Evolutionary conservation across 768 basidiomycete genomes (phyloP), one percentile per base, ranked within the genome.

Genomic region (Leucogyrophana mollusca): DNA sequence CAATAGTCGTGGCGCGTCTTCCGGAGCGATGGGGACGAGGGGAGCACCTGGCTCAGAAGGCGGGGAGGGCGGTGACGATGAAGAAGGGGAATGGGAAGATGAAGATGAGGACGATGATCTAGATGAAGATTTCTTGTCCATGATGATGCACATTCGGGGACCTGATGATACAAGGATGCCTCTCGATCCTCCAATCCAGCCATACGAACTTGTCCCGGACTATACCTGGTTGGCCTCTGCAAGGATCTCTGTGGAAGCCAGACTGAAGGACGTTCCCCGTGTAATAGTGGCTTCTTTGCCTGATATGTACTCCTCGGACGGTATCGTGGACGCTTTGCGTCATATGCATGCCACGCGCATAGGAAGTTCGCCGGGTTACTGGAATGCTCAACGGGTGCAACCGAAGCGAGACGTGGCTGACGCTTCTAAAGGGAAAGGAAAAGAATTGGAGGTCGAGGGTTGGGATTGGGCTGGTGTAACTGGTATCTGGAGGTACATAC

Each of bases 381-480:
- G 75, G 73, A 41, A 61, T 10, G 44, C 47, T 34, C 55, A 61
- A 58, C 53, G 49, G 35, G 43, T 45, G 9, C 46, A 33, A 22
- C 44, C 51, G n/a, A 40, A 32, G 20, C 17, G 7, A 8, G 17
- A 45, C n/a, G 25, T 33, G 14, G 51, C 49, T 21, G 27, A 18
- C 4, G 37, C 46, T 6, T 46, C 16, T 2, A 56, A 56, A 8
- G 60, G 58, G 7, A 63, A 61, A 11, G 48, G 50, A 4, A 62
- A 59, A 33, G 49, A 14, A 10, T 42, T 56, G 21, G 49, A 50
- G 3, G 65, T 62, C 38, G 61, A 65, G 4, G 79, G 79, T 4
- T 80, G 77, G 78, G 79, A 81, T 54, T 82, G 81, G 80, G 80
- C 79, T 1, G 80, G 77, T 7, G 76, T 73, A 2, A 58, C 67